These are phyloP conservation scores for Candida koratica DNA, from an alignment of 805 yeast species.

Conservation along the genomic window DNA sequence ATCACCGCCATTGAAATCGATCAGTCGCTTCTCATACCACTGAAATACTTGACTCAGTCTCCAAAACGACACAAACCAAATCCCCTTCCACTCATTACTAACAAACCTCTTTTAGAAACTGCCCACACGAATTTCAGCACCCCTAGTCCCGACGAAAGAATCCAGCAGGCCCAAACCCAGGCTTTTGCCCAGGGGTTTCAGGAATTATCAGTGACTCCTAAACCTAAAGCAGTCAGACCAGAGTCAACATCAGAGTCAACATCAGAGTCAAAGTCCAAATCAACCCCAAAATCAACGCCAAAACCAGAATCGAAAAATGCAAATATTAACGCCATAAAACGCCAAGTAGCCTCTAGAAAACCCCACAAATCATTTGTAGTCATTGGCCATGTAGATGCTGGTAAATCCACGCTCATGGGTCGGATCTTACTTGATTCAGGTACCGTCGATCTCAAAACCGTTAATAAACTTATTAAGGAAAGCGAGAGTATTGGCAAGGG, in stretches of 20 bases:
- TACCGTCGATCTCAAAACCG: conserved; percentile 59
- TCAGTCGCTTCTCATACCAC: conserved; percentile 5
- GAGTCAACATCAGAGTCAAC: background rate
- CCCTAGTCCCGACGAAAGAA: conserved; percentile 82
- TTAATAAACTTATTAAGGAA: conserved; percentile 60
- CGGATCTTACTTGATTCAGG: conserved; percentile 64
- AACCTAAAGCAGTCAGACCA: no score
- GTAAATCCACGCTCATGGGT: conserved; percentile 79
- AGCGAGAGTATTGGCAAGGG: conserved; percentile 67
- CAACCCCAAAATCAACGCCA: background rate
- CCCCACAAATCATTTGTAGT: conserved; percentile 71
- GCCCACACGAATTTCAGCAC: conserved; percentile 52
- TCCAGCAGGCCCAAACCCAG: conserved; percentile 53
- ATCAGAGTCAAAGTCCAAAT: background rate
- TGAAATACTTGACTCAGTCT: conserved; percentile 1
- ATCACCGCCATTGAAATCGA: no score
- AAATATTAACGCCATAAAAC: conserved; percentile 34
- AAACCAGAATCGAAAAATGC: conserved; percentile 34
- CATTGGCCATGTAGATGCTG: conserved; percentile 85
- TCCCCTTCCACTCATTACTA: conserved; percentile 37
- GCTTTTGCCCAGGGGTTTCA: conserved; percentile 34
- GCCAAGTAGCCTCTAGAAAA: conserved; percentile 32
- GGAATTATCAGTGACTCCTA: conserved; percentile 17
- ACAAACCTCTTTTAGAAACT: conserved; percentile 36
- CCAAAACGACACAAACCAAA: conserved; percentile 22